Percentiles rank a stretch among this genome's conserved stretches.
phyloP scores from a whole-genome alignment of 371 early-diverging fungal species.

The Gilbertella persicaria region DNA sequence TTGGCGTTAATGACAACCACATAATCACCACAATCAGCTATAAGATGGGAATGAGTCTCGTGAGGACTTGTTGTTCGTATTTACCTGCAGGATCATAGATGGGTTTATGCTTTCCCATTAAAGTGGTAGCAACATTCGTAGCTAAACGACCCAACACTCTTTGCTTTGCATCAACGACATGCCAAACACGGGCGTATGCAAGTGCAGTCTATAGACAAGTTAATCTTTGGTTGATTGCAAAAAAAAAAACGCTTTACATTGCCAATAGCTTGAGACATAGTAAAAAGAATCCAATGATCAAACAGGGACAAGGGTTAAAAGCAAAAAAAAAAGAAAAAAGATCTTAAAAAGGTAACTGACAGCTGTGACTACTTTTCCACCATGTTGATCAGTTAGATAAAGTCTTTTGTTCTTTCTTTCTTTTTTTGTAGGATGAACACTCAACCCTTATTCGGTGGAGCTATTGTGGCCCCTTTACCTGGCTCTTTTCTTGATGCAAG shows the following conservation, averaged over 20 bases:
- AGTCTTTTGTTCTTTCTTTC: no score
- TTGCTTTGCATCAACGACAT: conserved; percentile 91
- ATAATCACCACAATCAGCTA: conserved; percentile 96
- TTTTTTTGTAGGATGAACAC: not conserved
- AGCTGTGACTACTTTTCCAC: no score
- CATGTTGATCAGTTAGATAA: no score
- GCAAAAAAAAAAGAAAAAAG: no score
- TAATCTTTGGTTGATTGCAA: no score
- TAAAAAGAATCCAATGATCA: not conserved
- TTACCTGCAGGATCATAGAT: conserved; percentile 91
- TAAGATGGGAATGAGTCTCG: no score
- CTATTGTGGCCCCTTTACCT: conserved; percentile 61
- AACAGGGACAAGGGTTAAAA: not conserved
- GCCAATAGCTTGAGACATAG: conserved; percentile 69
- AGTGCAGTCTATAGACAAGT: conserved; percentile 78
- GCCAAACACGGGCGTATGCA: conserved; percentile 95
- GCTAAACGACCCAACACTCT: conserved; percentile 90
- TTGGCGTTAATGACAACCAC: conserved; percentile 96
- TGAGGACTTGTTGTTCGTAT: no score
- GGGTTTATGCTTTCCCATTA: conserved; percentile 98
- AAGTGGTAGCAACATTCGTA: conserved; percentile 85
- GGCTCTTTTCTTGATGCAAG: conserved; percentile 65
- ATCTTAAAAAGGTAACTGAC: no score
- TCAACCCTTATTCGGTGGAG: conserved; percentile 69
- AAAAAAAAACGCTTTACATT: conserved; percentile 45